Conservation (phyloP, 306 rosid species). For the Delonix regia region DNA sequence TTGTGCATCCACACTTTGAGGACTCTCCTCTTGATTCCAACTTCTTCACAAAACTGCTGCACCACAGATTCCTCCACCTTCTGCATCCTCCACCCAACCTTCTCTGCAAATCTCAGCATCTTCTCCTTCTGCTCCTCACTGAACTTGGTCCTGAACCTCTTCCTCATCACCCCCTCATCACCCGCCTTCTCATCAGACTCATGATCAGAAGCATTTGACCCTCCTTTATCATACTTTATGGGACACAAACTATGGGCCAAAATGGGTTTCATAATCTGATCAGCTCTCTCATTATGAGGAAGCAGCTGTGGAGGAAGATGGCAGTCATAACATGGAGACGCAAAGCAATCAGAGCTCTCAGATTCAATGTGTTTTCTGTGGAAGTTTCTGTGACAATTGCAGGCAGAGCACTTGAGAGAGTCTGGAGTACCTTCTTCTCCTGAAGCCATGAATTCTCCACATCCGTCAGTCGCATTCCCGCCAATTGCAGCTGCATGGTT, state of each 20-base stretch:
- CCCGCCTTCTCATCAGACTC: constrained; percentile 21
- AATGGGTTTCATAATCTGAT: not conserved
- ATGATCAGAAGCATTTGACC: constrained; percentile 35
- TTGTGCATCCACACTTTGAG: constrained; percentile 81
- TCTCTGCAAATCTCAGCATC: constrained; percentile 59
- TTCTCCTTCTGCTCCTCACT: constrained; percentile 68
- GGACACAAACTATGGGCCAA: not conserved
- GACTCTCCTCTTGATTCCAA: constrained; percentile 59
- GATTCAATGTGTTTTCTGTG: constrained; percentile 53
- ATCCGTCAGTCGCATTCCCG: constrained; percentile 63
- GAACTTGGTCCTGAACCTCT: constrained; percentile 68
- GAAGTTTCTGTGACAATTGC: constrained; percentile 65
- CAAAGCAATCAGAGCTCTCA: not conserved
- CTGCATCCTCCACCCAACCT: constrained; percentile 63
- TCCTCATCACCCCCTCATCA: constrained; percentile 34
- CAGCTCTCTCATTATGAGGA: not conserved
- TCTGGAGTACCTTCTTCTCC: constrained; percentile 55
- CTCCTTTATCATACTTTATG: not conserved
- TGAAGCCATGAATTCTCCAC: constrained; percentile 60
- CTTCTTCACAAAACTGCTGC: constrained; percentile 56
- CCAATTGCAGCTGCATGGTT: constrained; percentile 70
- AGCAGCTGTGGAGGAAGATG: not conserved
- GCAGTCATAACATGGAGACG: not conserved
- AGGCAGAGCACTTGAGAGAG: constrained; percentile 53
- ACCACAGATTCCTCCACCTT: constrained; percentile 52